Percentiles rank a stretch among this genome's conserved stretches.
phyloP scores from a whole-genome alignment of 441 rosid species.

The Isatis lusitanica region DNA sequence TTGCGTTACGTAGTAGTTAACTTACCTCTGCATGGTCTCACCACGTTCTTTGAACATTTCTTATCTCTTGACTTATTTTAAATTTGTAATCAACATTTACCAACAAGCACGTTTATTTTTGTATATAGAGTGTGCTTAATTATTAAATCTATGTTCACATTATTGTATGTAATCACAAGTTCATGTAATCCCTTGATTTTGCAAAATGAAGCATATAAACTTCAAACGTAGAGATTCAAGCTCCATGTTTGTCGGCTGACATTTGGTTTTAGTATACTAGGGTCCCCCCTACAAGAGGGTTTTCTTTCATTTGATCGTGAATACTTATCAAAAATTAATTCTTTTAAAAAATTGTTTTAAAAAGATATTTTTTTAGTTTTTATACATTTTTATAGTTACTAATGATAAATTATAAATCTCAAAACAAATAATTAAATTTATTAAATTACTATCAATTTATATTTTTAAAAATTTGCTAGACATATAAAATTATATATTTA shows the following conservation, averaged over 20 bases:
- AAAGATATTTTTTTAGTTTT: no score
- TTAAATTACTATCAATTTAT: no score
- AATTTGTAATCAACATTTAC: not conserved
- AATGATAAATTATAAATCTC: no score
- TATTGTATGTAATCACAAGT: not conserved
- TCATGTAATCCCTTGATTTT: not conserved
- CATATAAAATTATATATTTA: no score
- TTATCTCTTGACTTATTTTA: slow-evolving; percentile 1
- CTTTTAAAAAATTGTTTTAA: no score
- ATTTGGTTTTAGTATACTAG: not conserved
- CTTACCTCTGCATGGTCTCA: slow-evolving; percentile 27
- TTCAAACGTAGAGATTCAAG: not conserved
- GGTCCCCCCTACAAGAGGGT: no score
- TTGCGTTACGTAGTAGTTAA: slow-evolving; percentile 21
- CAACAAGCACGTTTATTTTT: not conserved
- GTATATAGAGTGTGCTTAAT: not conserved
- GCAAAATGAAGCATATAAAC: not conserved
- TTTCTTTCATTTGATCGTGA: not conserved
- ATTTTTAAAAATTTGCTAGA: no score
- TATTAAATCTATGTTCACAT: not conserved
- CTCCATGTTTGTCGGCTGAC: not conserved
- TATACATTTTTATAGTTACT: no score
- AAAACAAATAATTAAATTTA: no score
- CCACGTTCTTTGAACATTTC: slow-evolving; percentile 33
- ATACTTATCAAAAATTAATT: not conserved